A percentile compares a stretch with the other conserved stretches of the same genome.
These are phyloP conservation scores for Lizonia empirigonia DNA, from an alignment of 2,329 filamentous ascomycete genomes.

Conservation along the genomic window DNA sequence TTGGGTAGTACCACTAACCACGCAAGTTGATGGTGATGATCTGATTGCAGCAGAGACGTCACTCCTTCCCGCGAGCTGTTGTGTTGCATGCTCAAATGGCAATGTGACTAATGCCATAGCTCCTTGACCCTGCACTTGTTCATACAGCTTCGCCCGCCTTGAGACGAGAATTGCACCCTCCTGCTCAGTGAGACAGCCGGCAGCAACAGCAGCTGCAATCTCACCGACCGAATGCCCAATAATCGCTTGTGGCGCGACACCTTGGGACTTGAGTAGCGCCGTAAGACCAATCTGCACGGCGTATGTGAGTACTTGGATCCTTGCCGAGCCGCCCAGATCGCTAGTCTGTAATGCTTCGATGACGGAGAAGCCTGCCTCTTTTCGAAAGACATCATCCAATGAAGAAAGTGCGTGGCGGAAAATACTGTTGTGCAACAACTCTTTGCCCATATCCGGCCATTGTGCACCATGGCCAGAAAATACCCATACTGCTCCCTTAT, in stretches of 20 bases:
- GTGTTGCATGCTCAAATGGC: conserved; percentile 34
- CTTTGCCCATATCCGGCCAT: conserved; percentile 51
- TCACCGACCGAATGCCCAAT: conserved; percentile 54
- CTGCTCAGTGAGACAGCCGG: conserved; percentile 34
- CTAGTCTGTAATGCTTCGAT: conserved; percentile 22
- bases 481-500: conserved; percentile 43
- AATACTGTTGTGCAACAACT: conserved; percentile 36
- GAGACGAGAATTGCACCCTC: conserved; percentile 49
- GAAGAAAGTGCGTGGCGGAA: conserved; percentile 34
- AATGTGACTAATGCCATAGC: conserved; percentile 42
- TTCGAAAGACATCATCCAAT: conserved; percentile 31
- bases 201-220: conserved; percentile 45
- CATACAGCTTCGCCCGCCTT: conserved; percentile 43
- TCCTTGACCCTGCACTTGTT: conserved; percentile 38
- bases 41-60: conserved; percentile 46
- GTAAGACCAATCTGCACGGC: conserved; percentile 46
- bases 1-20: conserved; percentile 38
- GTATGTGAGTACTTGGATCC: conserved; percentile 45
- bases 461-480: conserved; percentile 55
- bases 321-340: conserved; percentile 35
- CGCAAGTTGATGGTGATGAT: conserved; percentile 46
- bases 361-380: conserved; percentile 26
- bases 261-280: conserved; percentile 39
- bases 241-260: conserved; percentile 44
- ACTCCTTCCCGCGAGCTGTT: conserved; percentile 25